Conservation (phyloP, 257 asterid species). For the Solanum etuberosum region DNA sequence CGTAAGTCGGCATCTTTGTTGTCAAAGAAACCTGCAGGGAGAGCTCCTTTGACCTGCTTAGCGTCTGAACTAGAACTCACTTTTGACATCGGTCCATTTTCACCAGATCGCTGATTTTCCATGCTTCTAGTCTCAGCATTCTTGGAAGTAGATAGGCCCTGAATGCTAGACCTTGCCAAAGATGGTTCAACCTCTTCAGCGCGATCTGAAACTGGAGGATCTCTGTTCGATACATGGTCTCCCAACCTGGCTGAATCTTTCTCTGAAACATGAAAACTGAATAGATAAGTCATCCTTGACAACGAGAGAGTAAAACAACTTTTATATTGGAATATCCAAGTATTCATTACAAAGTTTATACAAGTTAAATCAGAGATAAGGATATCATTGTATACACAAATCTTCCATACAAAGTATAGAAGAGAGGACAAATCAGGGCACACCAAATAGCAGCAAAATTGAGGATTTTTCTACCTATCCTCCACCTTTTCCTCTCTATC, state of each 20-base stretch:
- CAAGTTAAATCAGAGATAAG: background rate
- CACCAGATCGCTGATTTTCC: constrained; percentile 20
- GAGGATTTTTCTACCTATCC: background rate
- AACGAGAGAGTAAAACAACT: background rate
- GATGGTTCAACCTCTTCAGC: constrained; percentile 20
- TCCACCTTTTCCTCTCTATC: background rate
- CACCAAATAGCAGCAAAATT: background rate
- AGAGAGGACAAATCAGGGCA: background rate
- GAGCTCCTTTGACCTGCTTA: constrained; percentile 59
- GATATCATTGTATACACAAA: background rate
- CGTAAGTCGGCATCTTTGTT: constrained; percentile 90
- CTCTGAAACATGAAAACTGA: constrained; percentile 11
- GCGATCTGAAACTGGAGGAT: constrained; percentile 20
- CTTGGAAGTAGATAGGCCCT: constrained; percentile 9
- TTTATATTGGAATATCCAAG: background rate
- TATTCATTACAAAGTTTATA: background rate
- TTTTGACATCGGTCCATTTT: constrained; percentile 17
- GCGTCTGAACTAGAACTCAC: constrained; percentile 31
- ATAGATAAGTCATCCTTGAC: background rate
- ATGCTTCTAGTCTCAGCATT: constrained; percentile 9
- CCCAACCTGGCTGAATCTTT: constrained; percentile 10
- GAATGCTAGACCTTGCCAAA: constrained; percentile 19
- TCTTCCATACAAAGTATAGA: background rate
- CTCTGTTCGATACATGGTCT: constrained; percentile 14
- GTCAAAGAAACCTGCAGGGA: constrained; percentile 88